These are phyloP conservation scores for Knufia fluminis DNA, from an alignment of 2,329 filamentous ascomycete genomes.

Conservation along the genomic window DNA sequence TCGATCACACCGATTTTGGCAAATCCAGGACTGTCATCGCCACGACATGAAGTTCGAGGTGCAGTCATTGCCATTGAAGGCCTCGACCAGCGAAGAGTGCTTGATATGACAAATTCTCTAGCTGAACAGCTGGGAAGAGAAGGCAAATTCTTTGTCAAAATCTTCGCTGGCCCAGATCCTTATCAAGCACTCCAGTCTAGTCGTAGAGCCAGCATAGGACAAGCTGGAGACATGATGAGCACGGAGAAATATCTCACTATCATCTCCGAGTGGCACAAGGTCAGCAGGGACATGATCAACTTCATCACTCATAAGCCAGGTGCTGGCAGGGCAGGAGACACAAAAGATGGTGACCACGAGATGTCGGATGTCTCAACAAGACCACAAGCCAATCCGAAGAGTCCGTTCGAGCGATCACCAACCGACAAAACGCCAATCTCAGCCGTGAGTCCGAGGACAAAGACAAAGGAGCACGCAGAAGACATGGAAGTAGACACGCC, in stretches of 20 bases:
- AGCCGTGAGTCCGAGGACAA: slow-evolving; percentile 18
- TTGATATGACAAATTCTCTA: slow-evolving; percentile 57
- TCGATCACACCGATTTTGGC: slow-evolving; percentile 64
- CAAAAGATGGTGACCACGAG: background rate
- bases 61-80: slow-evolving; percentile 79
- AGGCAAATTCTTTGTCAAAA: slow-evolving; percentile 41
- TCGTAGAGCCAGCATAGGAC: slow-evolving; percentile 22
- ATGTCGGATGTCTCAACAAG: background rate
- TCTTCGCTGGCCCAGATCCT: slow-evolving; percentile 39
- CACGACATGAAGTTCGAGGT: slow-evolving; percentile 49
- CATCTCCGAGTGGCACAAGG: slow-evolving; percentile 65
- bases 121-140: slow-evolving; percentile 44
- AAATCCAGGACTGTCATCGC: slow-evolving; percentile 27
- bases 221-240: slow-evolving; percentile 33
- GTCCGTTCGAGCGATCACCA: background rate
- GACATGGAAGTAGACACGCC: slow-evolving; percentile 15
- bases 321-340: background rate
- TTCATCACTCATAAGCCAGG: slow-evolving; percentile 37
- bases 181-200: slow-evolving; percentile 15
- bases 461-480: slow-evolving; percentile 14
- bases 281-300: slow-evolving; percentile 59
- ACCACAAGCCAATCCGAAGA: background rate
- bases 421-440: slow-evolving; percentile 8
- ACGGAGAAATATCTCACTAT: slow-evolving; percentile 53
- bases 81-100: slow-evolving; percentile 53